Percentiles rank a stretch among this genome's conserved stretches.
Evolutionary conservation across 768 basidiomycete species (phyloP).

Genomic region (Sarcomyxa edulis): DNA sequence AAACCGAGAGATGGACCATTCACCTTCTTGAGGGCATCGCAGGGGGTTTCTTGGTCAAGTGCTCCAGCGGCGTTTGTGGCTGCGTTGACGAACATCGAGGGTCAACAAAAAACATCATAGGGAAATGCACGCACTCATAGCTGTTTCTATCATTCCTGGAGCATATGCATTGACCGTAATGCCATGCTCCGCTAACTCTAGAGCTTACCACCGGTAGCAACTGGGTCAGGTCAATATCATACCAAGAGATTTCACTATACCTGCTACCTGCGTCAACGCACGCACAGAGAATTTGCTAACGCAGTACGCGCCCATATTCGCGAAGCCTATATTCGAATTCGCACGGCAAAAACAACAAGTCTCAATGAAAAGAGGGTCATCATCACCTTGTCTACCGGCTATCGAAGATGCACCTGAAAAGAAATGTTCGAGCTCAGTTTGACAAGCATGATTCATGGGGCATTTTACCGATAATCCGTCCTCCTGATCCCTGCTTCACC

Average conservation of each 20-base stretch:
- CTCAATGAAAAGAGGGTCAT: not conserved
- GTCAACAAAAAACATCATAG: not conserved
- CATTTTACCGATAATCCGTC: slow-evolving; percentile 35
- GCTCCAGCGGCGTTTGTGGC: no score
- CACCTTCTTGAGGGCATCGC: no score
- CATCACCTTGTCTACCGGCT: slow-evolving; percentile 22
- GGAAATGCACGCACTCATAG: slow-evolving; percentile 20
- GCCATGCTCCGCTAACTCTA: slow-evolving; percentile 24
- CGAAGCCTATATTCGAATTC: slow-evolving; percentile 10
- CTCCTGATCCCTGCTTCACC: slow-evolving; percentile 36
- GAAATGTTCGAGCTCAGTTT: no score
- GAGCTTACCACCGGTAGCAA: slow-evolving; percentile 13
- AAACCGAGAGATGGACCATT: no score
- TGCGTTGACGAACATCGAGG: no score
- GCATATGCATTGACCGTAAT: slow-evolving; percentile 38
- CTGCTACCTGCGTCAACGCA: slow-evolving; percentile 32
- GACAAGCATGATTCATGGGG: no score
- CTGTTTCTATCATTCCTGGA: slow-evolving; percentile 25
- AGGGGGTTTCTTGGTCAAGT: no score
- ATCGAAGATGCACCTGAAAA: slow-evolving; percentile 28
- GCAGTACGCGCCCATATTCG: slow-evolving; percentile 18
- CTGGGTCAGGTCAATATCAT: not conserved
- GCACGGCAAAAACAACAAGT: not conserved
- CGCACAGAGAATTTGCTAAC: slow-evolving; percentile 37
- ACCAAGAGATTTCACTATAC: slow-evolving; percentile 18